Conservation (phyloP, 176 grass and related monocot genomes). For the Oryza australiensis region DNA sequence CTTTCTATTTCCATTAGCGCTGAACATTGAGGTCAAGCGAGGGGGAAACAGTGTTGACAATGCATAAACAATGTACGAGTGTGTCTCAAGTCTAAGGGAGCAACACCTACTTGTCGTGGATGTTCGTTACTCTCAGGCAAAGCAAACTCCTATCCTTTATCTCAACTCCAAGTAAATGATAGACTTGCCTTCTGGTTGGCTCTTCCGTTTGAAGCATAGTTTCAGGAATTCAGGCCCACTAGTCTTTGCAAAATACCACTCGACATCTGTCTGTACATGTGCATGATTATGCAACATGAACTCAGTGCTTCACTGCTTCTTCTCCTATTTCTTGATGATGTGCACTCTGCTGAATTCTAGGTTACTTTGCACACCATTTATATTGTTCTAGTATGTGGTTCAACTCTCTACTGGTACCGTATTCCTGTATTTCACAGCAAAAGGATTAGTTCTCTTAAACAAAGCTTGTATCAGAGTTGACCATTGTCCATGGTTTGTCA, state of each 20-base stretch:
- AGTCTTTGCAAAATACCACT: background rate
- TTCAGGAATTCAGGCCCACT: background rate
- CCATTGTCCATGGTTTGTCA: background rate
- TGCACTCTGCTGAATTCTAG: background rate
- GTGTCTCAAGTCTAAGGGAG: background rate
- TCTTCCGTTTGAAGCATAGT: background rate
- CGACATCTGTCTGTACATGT: background rate
- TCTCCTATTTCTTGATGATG: background rate
- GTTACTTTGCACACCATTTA: background rate
- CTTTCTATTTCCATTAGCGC: background rate
- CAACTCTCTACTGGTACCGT: background rate
- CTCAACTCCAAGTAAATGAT: constrained; percentile 27
- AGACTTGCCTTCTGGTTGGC: background rate
- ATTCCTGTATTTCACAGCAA: background rate
- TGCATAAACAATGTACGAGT: background rate
- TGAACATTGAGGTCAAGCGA: background rate
- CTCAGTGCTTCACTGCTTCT: background rate
- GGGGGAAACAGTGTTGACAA: background rate
- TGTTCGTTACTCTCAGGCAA: constrained; percentile 24
- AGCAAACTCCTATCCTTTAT: constrained; percentile 24
- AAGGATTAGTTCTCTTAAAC: background rate
- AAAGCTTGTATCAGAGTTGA: background rate
- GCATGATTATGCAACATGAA: background rate
- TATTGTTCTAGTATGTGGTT: background rate
- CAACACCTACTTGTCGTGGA: background rate